Percentiles rank a stretch among this genome's conserved stretches.
Conservation (phyloP, 2,329 filamentous ascomycete species). For the Rhynchosporium secalis region DNA sequence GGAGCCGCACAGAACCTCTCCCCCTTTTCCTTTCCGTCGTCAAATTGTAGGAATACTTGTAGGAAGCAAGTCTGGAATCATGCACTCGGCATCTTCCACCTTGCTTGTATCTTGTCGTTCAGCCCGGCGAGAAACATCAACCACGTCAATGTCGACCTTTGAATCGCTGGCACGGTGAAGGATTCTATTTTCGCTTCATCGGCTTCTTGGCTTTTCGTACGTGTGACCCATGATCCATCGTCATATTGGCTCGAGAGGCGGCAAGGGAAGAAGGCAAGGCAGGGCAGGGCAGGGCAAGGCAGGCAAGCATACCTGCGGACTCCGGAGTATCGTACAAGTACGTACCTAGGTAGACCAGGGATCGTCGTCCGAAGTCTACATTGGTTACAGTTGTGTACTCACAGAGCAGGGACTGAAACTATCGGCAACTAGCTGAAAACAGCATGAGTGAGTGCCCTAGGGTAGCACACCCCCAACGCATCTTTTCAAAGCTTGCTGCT, state of each 20-base stretch:
- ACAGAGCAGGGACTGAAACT: background rate
- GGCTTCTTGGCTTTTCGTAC: conserved; percentile 1
- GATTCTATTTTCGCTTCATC: conserved; percentile 10
- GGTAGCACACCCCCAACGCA: conserved; percentile 1
- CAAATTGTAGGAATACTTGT: background rate
- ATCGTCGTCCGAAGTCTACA: conserved; percentile 9
- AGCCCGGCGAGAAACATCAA: background rate
- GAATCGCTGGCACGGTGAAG: conserved; percentile 9
- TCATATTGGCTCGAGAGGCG: conserved; percentile 9
- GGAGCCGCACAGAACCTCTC: conserved; percentile 5
- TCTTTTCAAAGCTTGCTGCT: background rate
- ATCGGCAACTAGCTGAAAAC: background rate
- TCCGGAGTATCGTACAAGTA: too few relatives aligned
- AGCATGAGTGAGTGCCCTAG: conserved; percentile 1
- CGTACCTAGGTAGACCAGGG: background rate
- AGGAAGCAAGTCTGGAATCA: background rate
- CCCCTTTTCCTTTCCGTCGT: background rate
- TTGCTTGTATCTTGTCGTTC: background rate
- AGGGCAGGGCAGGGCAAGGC: too few relatives aligned
- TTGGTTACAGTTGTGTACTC: background rate
- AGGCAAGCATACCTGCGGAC: too few relatives aligned
- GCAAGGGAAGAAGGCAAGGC: background rate
- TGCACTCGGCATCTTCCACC: background rate
- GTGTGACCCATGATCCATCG: background rate
- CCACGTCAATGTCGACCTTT: background rate